Percentiles rank a stretch among this genome's conserved stretches.
These are phyloP conservation scores for Waitea zeae DNA, from an alignment of 1,284 basidiomycete species.

Conservation along the genomic window DNA sequence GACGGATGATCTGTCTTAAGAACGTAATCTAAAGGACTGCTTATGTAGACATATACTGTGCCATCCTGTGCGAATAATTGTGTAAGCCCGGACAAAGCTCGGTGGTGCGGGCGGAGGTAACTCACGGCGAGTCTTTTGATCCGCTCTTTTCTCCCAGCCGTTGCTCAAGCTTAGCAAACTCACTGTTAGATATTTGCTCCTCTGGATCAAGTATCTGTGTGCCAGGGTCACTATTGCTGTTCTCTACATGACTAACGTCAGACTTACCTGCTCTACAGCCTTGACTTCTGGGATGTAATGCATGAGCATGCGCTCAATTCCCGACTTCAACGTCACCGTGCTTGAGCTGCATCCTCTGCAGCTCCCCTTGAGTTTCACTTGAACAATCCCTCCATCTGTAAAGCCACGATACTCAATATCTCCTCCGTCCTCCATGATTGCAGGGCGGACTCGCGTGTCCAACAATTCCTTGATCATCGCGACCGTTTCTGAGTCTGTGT, in stretches of 20 bases:
- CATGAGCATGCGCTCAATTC: constrained; percentile 97
- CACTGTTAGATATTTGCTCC: constrained; percentile 74
- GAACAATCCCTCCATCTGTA: constrained; percentile 39
- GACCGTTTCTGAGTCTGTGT: constrained; percentile 93
- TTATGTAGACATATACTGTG: constrained; percentile 49
- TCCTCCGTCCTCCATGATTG: constrained; percentile 92
- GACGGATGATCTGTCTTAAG: too few species aligned
- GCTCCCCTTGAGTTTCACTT: constrained; percentile 88
- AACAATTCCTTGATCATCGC: constrained; percentile 98
- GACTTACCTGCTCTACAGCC: constrained; percentile 80
- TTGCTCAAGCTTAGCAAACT: constrained; percentile 86
- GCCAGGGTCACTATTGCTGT: neutral
- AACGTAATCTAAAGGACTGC: too few species aligned
- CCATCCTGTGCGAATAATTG: constrained; percentile 55
- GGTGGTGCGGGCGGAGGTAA: constrained; percentile 5
- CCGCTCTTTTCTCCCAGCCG: constrained; percentile 36
- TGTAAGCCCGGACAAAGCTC: too few species aligned
- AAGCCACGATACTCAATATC: constrained; percentile 77
- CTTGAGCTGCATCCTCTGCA: constrained; percentile 90
- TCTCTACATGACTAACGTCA: neutral
- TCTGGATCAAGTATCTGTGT: constrained; percentile 76
- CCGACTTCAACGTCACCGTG: constrained; percentile 88
- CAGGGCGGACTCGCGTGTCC: constrained; percentile 88
- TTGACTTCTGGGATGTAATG: constrained; percentile 98
- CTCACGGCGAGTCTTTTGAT: constrained; percentile 26